Evolutionary conservation across 1,139 yeast species (phyloP).

Genomic region (Diutina siamensis): DNA sequence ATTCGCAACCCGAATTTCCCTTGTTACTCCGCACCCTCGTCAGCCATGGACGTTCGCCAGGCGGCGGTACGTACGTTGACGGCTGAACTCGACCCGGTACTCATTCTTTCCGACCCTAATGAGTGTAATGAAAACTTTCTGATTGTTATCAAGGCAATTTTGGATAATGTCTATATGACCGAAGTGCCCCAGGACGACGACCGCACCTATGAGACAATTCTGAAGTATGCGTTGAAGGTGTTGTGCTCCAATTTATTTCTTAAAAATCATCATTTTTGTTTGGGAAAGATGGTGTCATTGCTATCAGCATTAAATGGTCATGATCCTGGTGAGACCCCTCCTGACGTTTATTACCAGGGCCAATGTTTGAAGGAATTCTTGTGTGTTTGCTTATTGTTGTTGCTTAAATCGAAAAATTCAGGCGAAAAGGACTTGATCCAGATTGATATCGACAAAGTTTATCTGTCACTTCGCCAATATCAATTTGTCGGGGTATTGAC

Average conservation of each 20-base stretch:
- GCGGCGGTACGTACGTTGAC: not conserved
- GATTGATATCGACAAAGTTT: constrained; percentile 16
- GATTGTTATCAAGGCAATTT: constrained; percentile 22
- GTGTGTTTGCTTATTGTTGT: constrained; percentile 23
- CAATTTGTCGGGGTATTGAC: constrained; percentile 36
- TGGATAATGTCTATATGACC: constrained; percentile 16
- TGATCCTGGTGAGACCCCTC: constrained; percentile 9
- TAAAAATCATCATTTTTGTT: constrained; percentile 26
- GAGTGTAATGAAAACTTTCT: constrained; percentile 33
- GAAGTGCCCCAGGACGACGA: not conserved
- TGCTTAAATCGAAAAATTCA: constrained; percentile 21
- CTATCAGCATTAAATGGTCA: constrained; percentile 19
- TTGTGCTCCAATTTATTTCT: constrained; percentile 29
- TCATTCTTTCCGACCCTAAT: constrained; percentile 27
- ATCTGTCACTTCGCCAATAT: constrained; percentile 24
- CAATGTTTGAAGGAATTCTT: constrained; percentile 22
- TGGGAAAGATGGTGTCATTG: constrained; percentile 30
- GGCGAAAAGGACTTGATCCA: constrained; percentile 7
- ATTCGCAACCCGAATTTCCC: too few relatives aligned
- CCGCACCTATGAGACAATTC: constrained; percentile 21
- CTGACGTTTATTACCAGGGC: constrained; percentile 14
- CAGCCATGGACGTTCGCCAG: constrained; percentile 1
- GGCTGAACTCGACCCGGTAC: constrained; percentile 8
- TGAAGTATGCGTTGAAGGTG: constrained; percentile 24
- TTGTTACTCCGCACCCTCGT: too few relatives aligned